A percentile compares a stretch with the other conserved stretches of the same genome.
These are phyloP conservation scores for Zymoseptoria brevis DNA, from an alignment of 2,329 filamentous ascomycete species.

Conservation along the genomic window DNA sequence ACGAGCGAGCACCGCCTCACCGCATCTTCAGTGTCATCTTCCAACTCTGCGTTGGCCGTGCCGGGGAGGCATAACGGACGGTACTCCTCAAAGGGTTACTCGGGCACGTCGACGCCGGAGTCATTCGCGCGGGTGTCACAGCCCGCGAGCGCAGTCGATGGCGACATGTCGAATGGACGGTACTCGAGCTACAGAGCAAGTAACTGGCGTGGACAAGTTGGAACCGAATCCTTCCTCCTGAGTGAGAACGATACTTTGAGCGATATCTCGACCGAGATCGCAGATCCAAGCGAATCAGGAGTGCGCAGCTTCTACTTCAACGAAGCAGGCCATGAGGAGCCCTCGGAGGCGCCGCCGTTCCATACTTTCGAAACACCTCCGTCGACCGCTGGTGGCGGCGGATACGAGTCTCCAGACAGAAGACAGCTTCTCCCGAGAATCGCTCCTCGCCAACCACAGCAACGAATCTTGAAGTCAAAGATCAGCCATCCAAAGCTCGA, in stretches of 20 bases:
- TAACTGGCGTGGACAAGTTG: conserved; percentile 5
- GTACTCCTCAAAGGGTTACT: neutral
- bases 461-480: conserved; percentile 14
- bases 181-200: conserved; percentile 15
- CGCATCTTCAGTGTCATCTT: neutral
- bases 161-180: conserved; percentile 6
- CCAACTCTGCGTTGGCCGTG: neutral
- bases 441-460: conserved; percentile 5
- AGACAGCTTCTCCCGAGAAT: conserved; percentile 11
- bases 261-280: conserved; percentile 47
- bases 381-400: conserved; percentile 29
- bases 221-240: conserved; percentile 42
- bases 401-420: conserved; percentile 18
- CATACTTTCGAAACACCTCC: conserved; percentile 23
- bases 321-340: conserved; percentile 31
- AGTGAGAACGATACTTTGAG: conserved; percentile 49
- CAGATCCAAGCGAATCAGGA: conserved; percentile 37
- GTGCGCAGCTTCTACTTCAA: conserved; percentile 45
- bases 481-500: conserved; percentile 16
- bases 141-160: conserved; percentile 12
- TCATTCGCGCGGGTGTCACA: conserved; percentile 14
- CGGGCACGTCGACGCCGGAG: conserved; percentile 12
- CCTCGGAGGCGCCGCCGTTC: conserved; percentile 7
- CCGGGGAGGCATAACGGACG: neutral
- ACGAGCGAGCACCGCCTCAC: neutral